phyloP scores from a whole-genome alignment of 108 stramenopile species.

The Fistulifera pelliculosa region DNA sequence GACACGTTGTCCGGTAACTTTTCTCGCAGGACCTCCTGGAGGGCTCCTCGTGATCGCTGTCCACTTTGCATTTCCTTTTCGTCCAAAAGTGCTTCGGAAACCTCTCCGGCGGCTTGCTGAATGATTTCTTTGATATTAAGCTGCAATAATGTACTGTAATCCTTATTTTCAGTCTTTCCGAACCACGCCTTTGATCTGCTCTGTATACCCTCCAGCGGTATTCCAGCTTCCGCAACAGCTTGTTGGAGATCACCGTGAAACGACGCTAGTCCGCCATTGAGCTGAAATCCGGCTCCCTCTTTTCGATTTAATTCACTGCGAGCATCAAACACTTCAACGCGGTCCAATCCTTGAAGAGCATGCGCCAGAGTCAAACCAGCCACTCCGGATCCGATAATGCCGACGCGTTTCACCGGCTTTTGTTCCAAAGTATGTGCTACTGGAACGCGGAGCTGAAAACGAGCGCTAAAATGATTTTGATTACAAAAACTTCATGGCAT shows the following conservation, averaged over 20 bases:
- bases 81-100: conserved; percentile 18
- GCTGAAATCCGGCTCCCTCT: conserved; percentile 55
- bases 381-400: conserved; percentile 42
- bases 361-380: conserved; percentile 65
- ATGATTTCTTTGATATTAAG: conserved; percentile 40
- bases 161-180: conserved; percentile 9
- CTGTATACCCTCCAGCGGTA: conserved; percentile 34
- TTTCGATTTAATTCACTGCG: conserved; percentile 28
- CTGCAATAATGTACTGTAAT: conserved; percentile 34
- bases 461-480: no score
- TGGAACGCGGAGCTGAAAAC: no score
- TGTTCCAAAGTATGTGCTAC: background rate
- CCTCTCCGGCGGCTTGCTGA: conserved; percentile 16
- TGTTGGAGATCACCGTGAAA: conserved; percentile 49
- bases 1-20: conserved; percentile 23
- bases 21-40: conserved; percentile 54
- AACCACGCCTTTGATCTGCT: conserved; percentile 52
- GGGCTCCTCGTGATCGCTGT: conserved; percentile 62
- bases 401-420: conserved; percentile 18
- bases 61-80: conserved; percentile 30
- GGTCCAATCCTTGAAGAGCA: conserved; percentile 27
- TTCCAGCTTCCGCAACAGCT: conserved; percentile 38
- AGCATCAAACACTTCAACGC: conserved; percentile 55
- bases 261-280: conserved; percentile 52
- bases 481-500: no score